Percentiles rank a stretch among this genome's conserved stretches.
phyloP scores from a whole-genome alignment of 768 basidiomycete species.

The Trametes elegans region DNA sequence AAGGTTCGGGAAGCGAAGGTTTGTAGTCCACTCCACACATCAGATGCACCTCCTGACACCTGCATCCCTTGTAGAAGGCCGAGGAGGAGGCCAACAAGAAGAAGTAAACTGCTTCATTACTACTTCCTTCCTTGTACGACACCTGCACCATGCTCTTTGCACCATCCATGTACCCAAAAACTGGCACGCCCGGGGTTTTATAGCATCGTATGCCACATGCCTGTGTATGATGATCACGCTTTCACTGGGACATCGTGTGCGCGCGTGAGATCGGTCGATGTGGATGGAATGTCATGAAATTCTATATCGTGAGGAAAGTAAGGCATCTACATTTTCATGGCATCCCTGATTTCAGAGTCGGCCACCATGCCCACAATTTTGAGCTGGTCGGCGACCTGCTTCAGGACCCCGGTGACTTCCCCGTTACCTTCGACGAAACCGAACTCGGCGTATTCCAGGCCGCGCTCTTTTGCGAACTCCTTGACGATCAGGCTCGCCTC shows the following conservation, averaged over 20 bases:
- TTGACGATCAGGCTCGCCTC: slow-evolving; percentile 83
- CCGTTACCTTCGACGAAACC: slow-evolving; percentile 84
- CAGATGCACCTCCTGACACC: slow-evolving; percentile 17
- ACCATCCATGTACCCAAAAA: slow-evolving; percentile 37
- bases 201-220: slow-evolving; percentile 36
- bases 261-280: too few relatives aligned
- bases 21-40: slow-evolving; percentile 27
- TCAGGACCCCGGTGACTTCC: slow-evolving; percentile 80
- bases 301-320: not conserved
- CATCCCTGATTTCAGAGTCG: slow-evolving; percentile 65
- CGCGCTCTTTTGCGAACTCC: slow-evolving; percentile 82
- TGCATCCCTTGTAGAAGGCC: slow-evolving; percentile 55
- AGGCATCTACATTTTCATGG: slow-evolving; percentile 39
- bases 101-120: slow-evolving; percentile 52
- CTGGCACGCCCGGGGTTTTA: slow-evolving; percentile 30
- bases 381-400: slow-evolving; percentile 85
- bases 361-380: slow-evolving; percentile 82
- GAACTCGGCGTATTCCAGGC: slow-evolving; percentile 87
- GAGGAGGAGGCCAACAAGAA: slow-evolving; percentile 93
- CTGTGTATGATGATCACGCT: slow-evolving; percentile 26
- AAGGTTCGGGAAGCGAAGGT: slow-evolving; percentile 87
- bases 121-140: slow-evolving; percentile 18
- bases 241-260: slow-evolving; percentile 1
- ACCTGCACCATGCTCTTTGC: slow-evolving; percentile 26
- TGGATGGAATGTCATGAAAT: not conserved